Percentiles rank a stretch among this genome's conserved stretches.
phyloP scores from a whole-genome alignment of 1,284 basidiomycete species.

The Microbotryum intermedium region DNA sequence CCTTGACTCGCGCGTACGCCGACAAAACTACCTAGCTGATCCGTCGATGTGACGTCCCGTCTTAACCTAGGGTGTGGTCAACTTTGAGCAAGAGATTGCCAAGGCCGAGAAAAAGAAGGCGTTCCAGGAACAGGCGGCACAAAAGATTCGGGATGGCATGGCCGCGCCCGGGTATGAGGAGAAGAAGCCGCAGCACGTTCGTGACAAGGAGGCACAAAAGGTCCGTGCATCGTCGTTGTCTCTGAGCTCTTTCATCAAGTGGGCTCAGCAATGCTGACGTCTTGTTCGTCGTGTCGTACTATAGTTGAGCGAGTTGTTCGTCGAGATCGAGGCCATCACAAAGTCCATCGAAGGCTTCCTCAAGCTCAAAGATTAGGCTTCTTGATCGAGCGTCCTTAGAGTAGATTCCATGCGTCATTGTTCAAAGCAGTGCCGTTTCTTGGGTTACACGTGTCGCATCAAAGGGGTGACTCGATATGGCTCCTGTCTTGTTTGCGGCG shows the following conservation, averaged over 20 bases:
- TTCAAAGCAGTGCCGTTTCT: no score
- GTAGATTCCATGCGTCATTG: no score
- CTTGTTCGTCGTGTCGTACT: not conserved
- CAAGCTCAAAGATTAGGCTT: conserved; percentile 37
- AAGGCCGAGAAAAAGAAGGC: conserved; percentile 79
- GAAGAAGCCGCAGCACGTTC: conserved; percentile 68
- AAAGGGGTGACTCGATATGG: no score
- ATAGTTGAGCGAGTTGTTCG: conserved; percentile 55
- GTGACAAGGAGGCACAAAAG: conserved; percentile 67
- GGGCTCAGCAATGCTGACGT: not conserved
- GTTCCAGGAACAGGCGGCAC: conserved; percentile 57
- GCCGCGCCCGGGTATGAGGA: conserved; percentile 64
- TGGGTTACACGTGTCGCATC: no score
- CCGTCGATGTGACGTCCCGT: not conserved
- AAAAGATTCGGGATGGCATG: conserved; percentile 68
- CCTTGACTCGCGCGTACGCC: no score
- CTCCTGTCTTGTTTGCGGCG: no score
- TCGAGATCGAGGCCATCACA: conserved; percentile 55
- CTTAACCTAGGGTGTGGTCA: conserved; percentile 60
- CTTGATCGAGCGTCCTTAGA: not conserved
- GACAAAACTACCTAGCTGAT: not conserved
- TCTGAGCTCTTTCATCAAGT: not conserved
- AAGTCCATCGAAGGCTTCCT: conserved; percentile 55
- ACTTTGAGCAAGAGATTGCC: conserved; percentile 70
- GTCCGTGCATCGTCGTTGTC: conserved; percentile 43